A percentile compares a stretch with the other conserved stretches of the same genome.
phyloP scores from a whole-genome alignment of 352 stramenopile genomes.

The Phytophthora citricola region DNA sequence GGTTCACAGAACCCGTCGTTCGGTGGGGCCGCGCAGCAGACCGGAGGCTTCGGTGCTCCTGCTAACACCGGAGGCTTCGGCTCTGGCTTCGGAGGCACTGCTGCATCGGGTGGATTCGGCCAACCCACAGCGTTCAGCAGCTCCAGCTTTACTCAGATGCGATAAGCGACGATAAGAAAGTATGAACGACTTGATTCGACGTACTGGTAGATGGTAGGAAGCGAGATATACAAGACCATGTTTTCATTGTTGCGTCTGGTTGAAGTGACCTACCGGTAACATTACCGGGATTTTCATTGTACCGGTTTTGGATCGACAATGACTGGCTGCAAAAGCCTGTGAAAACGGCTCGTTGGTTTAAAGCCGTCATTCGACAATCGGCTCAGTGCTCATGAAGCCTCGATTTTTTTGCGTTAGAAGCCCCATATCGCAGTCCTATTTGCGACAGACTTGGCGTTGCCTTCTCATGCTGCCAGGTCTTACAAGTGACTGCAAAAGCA shows the following conservation, averaged over 20 bases:
- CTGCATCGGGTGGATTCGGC: conserved; percentile 36
- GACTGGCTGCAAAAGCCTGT: no score
- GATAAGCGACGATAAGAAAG: conserved; percentile 21
- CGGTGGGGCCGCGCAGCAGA: conserved; percentile 22
- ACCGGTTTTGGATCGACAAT: no score
- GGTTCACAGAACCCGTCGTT: conserved; percentile 47
- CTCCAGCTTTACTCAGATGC: conserved; percentile 68
- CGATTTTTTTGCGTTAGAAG: conserved; percentile 13
- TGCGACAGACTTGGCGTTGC: conserved; percentile 79
- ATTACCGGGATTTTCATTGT: no score
- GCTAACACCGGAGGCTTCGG: conserved; percentile 34
- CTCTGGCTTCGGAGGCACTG: conserved; percentile 44
- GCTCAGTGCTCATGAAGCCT: conserved; percentile 6
- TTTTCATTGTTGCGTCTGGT: background rate
- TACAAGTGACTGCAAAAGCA: conserved; percentile 87
- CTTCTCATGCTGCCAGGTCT: conserved; percentile 74
- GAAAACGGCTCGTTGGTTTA: no score
- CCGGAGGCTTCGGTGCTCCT: conserved; percentile 41
- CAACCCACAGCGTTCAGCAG: conserved; percentile 47
- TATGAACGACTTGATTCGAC: conserved; percentile 1
- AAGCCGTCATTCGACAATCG: conserved; percentile 22
- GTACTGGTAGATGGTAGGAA: conserved; percentile 9
- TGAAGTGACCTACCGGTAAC: background rate
- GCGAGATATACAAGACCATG: conserved; percentile 14
- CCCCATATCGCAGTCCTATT: conserved; percentile 73